Conservation (phyloP, 345 rosid species). For the Angophora floribunda region DNA sequence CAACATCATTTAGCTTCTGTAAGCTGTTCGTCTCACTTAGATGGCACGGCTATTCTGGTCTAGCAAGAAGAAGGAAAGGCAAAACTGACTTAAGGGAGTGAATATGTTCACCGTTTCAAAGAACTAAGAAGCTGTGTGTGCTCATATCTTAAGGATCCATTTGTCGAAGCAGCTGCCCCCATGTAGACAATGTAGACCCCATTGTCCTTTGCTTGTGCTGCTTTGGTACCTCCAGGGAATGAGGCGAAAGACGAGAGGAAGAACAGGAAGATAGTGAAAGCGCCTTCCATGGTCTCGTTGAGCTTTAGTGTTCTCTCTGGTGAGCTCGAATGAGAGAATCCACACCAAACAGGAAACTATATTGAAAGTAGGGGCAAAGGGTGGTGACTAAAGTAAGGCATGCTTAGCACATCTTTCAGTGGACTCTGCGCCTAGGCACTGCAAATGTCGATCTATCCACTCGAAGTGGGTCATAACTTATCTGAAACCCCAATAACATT, state of each 20-base stretch:
- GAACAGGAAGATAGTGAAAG: background rate
- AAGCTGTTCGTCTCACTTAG: background rate
- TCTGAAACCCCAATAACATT: background rate
- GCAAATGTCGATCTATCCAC: constrained; percentile 5
- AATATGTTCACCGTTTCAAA: background rate
- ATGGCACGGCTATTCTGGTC: background rate
- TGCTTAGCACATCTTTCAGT: background rate
- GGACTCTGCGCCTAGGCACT: background rate
- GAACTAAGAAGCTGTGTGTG: background rate
- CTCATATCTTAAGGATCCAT: background rate
- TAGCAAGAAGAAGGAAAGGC: background rate
- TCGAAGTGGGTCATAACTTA: constrained; percentile 18
- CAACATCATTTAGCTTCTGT: background rate
- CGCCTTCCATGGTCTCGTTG: background rate
- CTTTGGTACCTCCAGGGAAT: background rate
- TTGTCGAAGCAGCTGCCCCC: background rate
- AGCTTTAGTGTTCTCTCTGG: background rate
- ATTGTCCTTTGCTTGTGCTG: background rate
- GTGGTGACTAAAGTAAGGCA: background rate
- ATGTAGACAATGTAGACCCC: background rate
- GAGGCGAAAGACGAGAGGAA: background rate
- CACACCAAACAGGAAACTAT: background rate
- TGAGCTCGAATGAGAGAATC: background rate
- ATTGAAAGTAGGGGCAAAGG: background rate
- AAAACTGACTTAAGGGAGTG: background rate